Evolutionary conservation across 805 yeast genomes (phyloP).

Genomic region (Brettanomyces sp.): DNA sequence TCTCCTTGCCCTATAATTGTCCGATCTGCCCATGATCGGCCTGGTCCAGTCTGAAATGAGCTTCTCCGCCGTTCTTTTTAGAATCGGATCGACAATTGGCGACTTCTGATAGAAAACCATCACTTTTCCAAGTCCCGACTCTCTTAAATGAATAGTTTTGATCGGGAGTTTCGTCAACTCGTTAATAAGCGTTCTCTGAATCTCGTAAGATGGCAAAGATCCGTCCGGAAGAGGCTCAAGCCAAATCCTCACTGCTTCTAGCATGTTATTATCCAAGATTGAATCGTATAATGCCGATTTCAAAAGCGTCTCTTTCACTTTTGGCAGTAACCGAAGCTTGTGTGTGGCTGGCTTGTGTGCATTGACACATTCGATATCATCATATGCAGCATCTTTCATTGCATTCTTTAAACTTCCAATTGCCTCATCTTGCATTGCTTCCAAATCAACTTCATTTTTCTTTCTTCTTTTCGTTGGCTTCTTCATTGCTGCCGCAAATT

Average conservation of each 20-base stretch:
- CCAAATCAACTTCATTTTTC: constrained; percentile 87
- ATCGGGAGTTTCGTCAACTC: constrained; percentile 77
- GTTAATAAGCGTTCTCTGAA: constrained; percentile 76
- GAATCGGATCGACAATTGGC: constrained; percentile 75
- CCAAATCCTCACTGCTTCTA: constrained; percentile 94
- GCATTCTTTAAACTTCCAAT: constrained; percentile 73
- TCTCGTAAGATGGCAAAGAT: constrained; percentile 93
- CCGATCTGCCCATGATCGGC: constrained; percentile 93
- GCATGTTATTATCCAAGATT: constrained; percentile 82
- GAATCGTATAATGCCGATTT: constrained; percentile 86
- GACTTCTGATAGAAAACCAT: constrained; percentile 88
- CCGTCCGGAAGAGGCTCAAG: constrained; percentile 97
- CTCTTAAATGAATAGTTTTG: constrained; percentile 90
- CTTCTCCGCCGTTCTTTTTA: constrained; percentile 84
- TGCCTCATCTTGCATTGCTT: constrained; percentile 88
- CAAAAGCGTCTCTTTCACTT: constrained; percentile 65
- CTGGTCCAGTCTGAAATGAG: constrained; percentile 96
- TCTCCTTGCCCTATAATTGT: constrained; percentile 82
- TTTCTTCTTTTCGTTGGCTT: constrained; percentile 49
- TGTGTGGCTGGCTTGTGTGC: constrained; percentile 63
- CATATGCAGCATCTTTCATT: constrained; percentile 83
- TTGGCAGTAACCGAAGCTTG: constrained; percentile 71
- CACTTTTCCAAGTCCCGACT: constrained; percentile 89
- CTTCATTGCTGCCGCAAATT: constrained; percentile 69
- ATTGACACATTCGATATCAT: constrained; percentile 50